phyloP scores from a whole-genome alignment of 139 green algal species.

The Choricystis sp. region DNA sequence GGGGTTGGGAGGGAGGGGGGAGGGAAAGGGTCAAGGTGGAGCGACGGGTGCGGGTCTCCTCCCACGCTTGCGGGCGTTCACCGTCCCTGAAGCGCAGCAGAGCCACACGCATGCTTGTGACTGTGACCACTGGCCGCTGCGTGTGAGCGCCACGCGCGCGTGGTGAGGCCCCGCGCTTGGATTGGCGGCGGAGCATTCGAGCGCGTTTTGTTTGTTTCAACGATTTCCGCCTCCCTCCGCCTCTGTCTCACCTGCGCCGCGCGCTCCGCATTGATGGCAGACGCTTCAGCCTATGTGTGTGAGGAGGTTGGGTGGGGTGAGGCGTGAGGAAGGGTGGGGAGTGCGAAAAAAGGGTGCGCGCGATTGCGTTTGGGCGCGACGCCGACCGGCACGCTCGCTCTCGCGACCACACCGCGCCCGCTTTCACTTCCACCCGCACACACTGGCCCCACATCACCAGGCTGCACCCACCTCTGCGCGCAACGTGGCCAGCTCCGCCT shows the following conservation, averaged over 20 bases:
- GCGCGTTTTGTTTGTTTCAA: not conserved
- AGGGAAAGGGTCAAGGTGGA: not conserved
- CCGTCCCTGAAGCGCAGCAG: not conserved
- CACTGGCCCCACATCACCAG: not conserved
- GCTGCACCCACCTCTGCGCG: constrained; percentile 10
- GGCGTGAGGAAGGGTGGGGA: not conserved
- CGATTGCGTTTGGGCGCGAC: not conserved
- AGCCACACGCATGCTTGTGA: not conserved
- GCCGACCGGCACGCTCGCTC: no score
- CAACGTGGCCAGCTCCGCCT: constrained; percentile 6
- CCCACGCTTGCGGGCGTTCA: no score
- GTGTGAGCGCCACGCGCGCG: no score
- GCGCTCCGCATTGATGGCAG: constrained; percentile 25
- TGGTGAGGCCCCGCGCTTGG: no score
- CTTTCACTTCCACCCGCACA: no score
- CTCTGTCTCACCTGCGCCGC: constrained; percentile 14
- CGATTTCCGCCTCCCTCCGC: no score
- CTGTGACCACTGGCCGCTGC: not conserved
- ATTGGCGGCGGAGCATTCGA: not conserved
- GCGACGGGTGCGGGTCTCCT: not conserved
- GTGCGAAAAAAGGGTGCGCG: not conserved
- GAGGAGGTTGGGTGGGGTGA: not conserved
- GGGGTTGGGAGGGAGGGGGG: not conserved
- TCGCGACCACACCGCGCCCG: not conserved
- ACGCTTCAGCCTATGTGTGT: constrained; percentile 16